These are phyloP conservation scores for Cyclocybe cylindracea DNA, from an alignment of 768 basidiomycete species.

Conservation along the genomic window DNA sequence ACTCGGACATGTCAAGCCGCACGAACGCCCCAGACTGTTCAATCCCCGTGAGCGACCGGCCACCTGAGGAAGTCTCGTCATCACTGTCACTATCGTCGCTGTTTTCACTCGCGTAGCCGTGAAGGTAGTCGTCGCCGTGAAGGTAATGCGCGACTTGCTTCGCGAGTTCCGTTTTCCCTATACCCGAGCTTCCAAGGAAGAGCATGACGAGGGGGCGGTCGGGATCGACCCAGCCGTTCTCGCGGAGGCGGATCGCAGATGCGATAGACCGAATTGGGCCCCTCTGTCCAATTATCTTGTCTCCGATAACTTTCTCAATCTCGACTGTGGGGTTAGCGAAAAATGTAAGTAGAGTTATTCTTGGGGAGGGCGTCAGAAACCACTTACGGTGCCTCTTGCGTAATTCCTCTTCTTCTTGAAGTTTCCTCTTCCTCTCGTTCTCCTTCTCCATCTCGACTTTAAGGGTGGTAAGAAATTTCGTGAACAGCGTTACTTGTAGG, in stretches of 20 bases:
- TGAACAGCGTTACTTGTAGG: background rate
- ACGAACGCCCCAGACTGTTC: slow-evolving; percentile 3
- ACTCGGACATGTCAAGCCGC: slow-evolving; percentile 8
- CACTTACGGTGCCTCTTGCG: background rate
- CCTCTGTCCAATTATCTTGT: slow-evolving; percentile 4
- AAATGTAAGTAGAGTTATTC: background rate
- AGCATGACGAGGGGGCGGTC: slow-evolving; percentile 9
- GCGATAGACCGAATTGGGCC: slow-evolving; percentile 7
- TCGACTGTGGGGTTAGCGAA: background rate
- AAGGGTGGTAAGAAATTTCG: too few species aligned
- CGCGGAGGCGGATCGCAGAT: slow-evolving; percentile 6
- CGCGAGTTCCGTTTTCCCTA: slow-evolving; percentile 9
- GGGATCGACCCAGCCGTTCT: slow-evolving; percentile 6
- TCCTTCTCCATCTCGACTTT: background rate
- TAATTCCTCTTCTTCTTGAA: background rate
- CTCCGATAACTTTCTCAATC: background rate
- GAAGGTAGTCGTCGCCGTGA: background rate
- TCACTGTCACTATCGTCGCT: too few species aligned
- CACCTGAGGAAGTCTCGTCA: background rate
- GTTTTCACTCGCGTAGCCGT: too few species aligned
- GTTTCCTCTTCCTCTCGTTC: background rate
- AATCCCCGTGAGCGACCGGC: slow-evolving; percentile 2
- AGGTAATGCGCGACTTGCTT: slow-evolving; percentile 3
- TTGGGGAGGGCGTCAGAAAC: background rate
- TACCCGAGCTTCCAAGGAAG: slow-evolving; percentile 8